These are phyloP conservation scores for Sphagnum fallax DNA, from an alignment of 228 moss, liverwort and hornwort species.

Conservation along the genomic window DNA sequence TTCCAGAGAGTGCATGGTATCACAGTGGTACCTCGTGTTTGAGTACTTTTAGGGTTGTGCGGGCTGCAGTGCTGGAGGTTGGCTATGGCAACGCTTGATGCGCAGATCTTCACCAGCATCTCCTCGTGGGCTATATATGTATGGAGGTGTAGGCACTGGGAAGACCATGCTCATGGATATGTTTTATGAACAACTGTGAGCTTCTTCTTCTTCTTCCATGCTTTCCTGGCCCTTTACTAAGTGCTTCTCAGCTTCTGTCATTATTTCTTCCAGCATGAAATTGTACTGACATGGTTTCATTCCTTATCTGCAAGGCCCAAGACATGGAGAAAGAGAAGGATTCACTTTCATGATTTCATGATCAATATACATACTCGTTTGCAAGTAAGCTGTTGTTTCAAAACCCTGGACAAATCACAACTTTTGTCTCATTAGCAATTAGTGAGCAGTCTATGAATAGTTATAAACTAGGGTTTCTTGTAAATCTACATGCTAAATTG, in stretches of 20 bases:
- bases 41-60: background rate
- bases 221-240: too few relatives aligned
- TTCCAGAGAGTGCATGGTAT: too few relatives aligned
- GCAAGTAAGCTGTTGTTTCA: conserved; percentile 39
- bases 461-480: too few relatives aligned
- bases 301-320: conserved; percentile 38
- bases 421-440: too few relatives aligned
- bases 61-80: conserved; percentile 48
- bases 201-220: background rate
- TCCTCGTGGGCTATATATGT: conserved; percentile 44
- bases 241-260: too few relatives aligned
- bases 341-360: conserved; percentile 95
- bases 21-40: too few relatives aligned
- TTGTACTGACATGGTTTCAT: too few relatives aligned
- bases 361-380: conserved; percentile 67
- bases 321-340: conserved; percentile 74
- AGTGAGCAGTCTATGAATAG: too few relatives aligned
- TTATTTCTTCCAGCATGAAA: too few relatives aligned
- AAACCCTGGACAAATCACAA: too few relatives aligned
- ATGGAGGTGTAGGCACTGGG: conserved; percentile 52
- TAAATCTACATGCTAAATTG: too few relatives aligned
- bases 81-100: conserved; percentile 47
- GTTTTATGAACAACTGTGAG: conserved; percentile 53
- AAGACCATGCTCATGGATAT: conserved; percentile 66
- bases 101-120: conserved; percentile 17